Percentiles rank a stretch among this genome's conserved stretches.
Conservation (phyloP, 768 basidiomycete genomes). For the Collybia sp. region DNA sequence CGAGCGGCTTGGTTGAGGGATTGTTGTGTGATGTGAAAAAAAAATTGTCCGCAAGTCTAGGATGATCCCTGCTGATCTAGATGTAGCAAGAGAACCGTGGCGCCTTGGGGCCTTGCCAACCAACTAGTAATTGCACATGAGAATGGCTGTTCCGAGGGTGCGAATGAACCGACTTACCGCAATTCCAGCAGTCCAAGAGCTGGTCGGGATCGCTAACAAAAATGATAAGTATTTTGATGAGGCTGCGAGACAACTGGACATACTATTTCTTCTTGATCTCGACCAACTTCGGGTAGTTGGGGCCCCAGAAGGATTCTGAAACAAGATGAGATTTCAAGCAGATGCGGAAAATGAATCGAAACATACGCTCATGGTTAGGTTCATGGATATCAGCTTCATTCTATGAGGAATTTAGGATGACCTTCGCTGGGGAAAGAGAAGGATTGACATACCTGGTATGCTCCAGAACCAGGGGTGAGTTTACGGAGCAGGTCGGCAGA, state of each 20-base stretch:
- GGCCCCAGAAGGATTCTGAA: slow-evolving; percentile 37
- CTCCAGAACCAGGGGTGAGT: slow-evolving; percentile 35
- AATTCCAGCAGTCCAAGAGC: slow-evolving; percentile 47
- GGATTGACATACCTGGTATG: slow-evolving; percentile 36
- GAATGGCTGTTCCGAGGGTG: not conserved
- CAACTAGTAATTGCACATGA: not conserved
- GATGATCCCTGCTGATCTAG: not conserved
- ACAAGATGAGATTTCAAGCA: not conserved
- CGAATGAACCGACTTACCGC: slow-evolving; percentile 25
- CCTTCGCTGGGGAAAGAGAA: not conserved
- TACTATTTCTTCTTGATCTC: slow-evolving; percentile 44
- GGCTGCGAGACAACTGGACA: slow-evolving; percentile 9
- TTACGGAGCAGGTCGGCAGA: slow-evolving; percentile 34
- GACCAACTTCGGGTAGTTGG: slow-evolving; percentile 33
- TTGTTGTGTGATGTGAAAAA: too few relatives aligned
- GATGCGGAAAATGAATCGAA: not conserved
- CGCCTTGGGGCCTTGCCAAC: not conserved
- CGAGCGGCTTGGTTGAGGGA: too few relatives aligned
- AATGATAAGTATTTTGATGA: not conserved
- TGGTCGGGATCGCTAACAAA: slow-evolving; percentile 38
- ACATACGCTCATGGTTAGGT: slow-evolving; percentile 35
- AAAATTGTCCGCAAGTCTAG: too few relatives aligned
- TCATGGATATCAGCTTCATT: slow-evolving; percentile 48
- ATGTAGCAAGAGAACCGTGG: not conserved
- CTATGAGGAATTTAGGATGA: slow-evolving; percentile 12